Evolutionary conservation across 2,329 filamentous ascomycete species (phyloP), one percentile per base, ranked within the genome.

Genomic region (Aspergillus fischeri): DNA sequence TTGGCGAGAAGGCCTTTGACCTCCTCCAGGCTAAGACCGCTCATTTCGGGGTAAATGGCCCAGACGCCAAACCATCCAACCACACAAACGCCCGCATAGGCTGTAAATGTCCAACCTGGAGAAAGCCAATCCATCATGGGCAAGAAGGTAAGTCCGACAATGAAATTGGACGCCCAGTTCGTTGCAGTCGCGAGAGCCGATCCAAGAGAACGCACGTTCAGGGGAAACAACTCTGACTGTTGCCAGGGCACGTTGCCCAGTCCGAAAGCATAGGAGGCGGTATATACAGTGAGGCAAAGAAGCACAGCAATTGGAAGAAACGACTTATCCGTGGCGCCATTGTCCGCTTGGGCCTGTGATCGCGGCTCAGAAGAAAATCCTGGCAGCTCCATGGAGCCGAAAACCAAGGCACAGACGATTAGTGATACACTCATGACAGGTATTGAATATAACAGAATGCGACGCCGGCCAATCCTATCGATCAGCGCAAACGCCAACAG

Each of bases 191-290:
- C 80, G 28, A 87, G 70, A 14, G 80, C 80, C 1, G 84, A 86
- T 32, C 85, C 83, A 20, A 86, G 74, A 70, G 84, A 87, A 59
- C 87, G 83, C 51, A 88, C 79, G 20, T 79, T 77, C 20, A 84
- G 70, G 0, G 92, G 89, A 69, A 97, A 97, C 32, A 96, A 83
- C 76, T 97, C 93, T 65, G 88, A 91, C 76, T 96, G 92, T 81
- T 96, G 93, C 93, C 93, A 97, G 0, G 93, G 92, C 2, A 97
- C 91, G 66, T 92, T 95, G 8, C 93, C 93, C 2, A 97, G 81
- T 2, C 93, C 93, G 1, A 92, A 80, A 1, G 93, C 93, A 70
- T 95, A 97, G 1, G 88, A 82, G 8, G 90, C 88, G 1, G 96
- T 92, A 73, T 95, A 97, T 7, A 91, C 65, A 73, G 92, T 88